These are phyloP conservation scores for Talaromyces proteolyticus DNA, from an alignment of 495 filamentous ascomycete species.

Conservation along the genomic window DNA sequence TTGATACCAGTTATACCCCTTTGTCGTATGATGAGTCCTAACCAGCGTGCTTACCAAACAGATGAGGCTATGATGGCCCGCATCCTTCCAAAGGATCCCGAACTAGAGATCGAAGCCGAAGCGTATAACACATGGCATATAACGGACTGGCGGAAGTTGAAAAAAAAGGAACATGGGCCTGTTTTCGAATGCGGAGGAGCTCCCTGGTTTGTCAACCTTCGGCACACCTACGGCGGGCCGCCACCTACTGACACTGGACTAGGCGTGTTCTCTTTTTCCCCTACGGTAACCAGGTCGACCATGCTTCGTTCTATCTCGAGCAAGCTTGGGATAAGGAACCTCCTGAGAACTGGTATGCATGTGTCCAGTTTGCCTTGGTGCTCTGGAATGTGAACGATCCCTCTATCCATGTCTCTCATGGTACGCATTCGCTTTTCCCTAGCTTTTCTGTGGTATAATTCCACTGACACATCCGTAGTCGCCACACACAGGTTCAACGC, in stretches of 20 bases:
- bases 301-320: conserved; percentile 92
- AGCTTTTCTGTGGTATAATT: conserved; percentile 2
- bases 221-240: neutral
- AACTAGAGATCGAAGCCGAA: conserved; percentile 69
- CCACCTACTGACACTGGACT: conserved; percentile 11
- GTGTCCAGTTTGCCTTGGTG: conserved; percentile 91
- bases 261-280: conserved; percentile 96
- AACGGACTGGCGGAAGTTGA: conserved; percentile 66
- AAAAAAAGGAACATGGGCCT: conserved; percentile 79
- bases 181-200: conserved; percentile 78
- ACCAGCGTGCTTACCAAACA: no score
- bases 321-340: conserved; percentile 72
- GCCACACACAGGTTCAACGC: conserved; percentile 87
- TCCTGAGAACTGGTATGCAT: conserved; percentile 90
- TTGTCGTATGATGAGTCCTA: no score
- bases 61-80: conserved; percentile 79
- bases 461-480: conserved; percentile 25
- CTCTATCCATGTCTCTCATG: conserved; percentile 62
- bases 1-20: no score
- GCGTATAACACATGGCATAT: conserved; percentile 78
- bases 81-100: conserved; percentile 65
- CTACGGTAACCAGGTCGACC: conserved; percentile 86
- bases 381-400: conserved; percentile 92
- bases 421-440: conserved; percentile 24
- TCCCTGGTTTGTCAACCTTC: conserved; percentile 63